A percentile compares a stretch with the other conserved stretches of the same genome.
Conservation (phyloP, 2,329 filamentous ascomycete genomes). For the Neofusicoccum sp. region DNA sequence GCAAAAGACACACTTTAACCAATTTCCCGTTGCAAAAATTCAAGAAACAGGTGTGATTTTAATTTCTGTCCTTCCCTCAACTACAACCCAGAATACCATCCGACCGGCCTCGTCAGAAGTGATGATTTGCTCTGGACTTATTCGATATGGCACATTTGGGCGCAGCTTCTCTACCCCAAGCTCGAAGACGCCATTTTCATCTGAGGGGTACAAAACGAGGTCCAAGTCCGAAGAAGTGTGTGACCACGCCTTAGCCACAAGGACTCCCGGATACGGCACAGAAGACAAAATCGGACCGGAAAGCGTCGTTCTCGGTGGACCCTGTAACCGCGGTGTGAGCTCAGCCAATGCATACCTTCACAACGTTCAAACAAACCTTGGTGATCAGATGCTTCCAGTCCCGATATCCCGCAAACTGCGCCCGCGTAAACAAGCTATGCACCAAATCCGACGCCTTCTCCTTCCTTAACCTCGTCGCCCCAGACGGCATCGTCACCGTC, state of each 20-base stretch:
- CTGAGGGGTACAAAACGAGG: slow-evolving; percentile 25
- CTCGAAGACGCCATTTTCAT: slow-evolving; percentile 20
- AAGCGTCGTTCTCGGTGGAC: slow-evolving; percentile 23
- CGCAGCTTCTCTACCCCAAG: slow-evolving; percentile 26
- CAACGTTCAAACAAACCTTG: not conserved
- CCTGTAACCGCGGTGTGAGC: not conserved
- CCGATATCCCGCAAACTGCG: slow-evolving; percentile 4
- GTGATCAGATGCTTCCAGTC: slow-evolving; percentile 24
- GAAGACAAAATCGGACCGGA: slow-evolving; percentile 24
- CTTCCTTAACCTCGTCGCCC: not conserved
- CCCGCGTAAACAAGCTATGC: not conserved
- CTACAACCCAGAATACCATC: not conserved
- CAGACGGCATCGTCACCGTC: slow-evolving; percentile 20
- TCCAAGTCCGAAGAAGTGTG: slow-evolving; percentile 24
- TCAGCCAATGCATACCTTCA: not conserved
- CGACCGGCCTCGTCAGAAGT: not conserved
- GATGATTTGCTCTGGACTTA: not conserved
- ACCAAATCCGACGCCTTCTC: not conserved
- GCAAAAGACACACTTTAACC: no score
- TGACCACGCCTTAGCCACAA: slow-evolving; percentile 26
- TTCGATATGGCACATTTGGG: not conserved
- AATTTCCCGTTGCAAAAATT: no score
- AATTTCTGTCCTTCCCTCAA: not conserved
- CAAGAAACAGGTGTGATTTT: not conserved
- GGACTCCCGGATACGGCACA: slow-evolving; percentile 25